phyloP scores from a whole-genome alignment of 176 grass and related monocot species.

The Melocanna baccifera region DNA sequence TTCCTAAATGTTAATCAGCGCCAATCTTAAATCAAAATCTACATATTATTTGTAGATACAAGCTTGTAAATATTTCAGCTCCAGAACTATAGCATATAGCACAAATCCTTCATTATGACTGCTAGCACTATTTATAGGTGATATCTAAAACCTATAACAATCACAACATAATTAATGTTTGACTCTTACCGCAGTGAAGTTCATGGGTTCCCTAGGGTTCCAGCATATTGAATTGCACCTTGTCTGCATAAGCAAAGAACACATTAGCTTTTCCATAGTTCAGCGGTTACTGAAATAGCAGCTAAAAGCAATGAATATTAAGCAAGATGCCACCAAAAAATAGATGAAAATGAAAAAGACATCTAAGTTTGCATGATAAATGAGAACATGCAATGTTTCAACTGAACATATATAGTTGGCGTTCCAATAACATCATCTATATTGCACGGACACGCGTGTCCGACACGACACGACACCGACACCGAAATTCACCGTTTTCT shows the following conservation, averaged over 20 bases:
- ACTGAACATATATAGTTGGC: not conserved
- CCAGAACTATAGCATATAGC: not conserved
- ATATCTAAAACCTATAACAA: not conserved
- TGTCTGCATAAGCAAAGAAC: slow-evolving; percentile 57
- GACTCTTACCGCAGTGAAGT: slow-evolving; percentile 88
- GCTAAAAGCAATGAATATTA: slow-evolving; percentile 9
- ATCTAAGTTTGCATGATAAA: not conserved
- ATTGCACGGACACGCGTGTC: too few relatives aligned
- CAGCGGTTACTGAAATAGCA: not conserved
- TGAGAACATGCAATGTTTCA: not conserved
- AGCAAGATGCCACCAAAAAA: not conserved
- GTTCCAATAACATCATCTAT: not conserved
- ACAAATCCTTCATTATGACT: not conserved
- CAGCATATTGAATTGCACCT: slow-evolving; percentile 89
- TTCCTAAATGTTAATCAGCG: slow-evolving; percentile 11
- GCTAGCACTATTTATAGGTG: not conserved
- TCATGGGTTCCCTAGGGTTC: slow-evolving; percentile 98
- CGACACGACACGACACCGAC: too few relatives aligned
- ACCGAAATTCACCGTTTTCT: too few relatives aligned
- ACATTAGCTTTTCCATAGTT: slow-evolving; percentile 1
- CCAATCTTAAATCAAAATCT: not conserved
- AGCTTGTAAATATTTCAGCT: not conserved
- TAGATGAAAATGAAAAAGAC: not conserved
- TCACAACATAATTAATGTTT: not conserved
- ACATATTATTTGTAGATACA: not conserved